Conservation (phyloP, 1,284 basidiomycete species). For the Anthracocystis walkeri region DNA sequence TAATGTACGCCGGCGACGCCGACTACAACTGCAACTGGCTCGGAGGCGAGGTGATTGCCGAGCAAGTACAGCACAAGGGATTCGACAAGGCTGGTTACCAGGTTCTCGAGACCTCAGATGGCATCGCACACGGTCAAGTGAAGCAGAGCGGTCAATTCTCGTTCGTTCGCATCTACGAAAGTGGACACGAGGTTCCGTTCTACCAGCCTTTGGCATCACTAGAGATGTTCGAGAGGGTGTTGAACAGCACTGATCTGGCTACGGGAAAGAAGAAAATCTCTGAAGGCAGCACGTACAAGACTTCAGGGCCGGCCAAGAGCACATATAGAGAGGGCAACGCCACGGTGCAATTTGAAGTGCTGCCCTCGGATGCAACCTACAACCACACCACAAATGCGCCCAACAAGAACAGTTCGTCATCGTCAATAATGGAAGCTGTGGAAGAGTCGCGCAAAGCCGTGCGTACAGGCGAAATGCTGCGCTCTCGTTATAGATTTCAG, state of each 20-base stretch:
- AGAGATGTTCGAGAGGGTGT: conserved; percentile 46
- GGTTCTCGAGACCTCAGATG: conserved; percentile 32
- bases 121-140: conserved; percentile 41
- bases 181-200: conserved; percentile 59
- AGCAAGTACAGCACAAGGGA: conserved; percentile 36
- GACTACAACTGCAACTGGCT: conserved; percentile 62
- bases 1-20: conserved; percentile 54
- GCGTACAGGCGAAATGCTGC: conserved; percentile 27
- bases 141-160: conserved; percentile 52
- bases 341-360: conserved; percentile 42
- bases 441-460: conserved; percentile 3
- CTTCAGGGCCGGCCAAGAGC: conserved; percentile 33
- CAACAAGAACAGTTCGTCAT: conserved; percentile 14
- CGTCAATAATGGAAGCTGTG: background rate
- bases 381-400: conserved; percentile 42
- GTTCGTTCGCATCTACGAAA: conserved; percentile 56
- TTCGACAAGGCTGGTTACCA: conserved; percentile 47
- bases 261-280: conserved; percentile 35
- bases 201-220: conserved; percentile 55
- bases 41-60: conserved; percentile 45
- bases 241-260: conserved; percentile 46
- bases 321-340: conserved; percentile 42
- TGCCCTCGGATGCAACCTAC: conserved; percentile 37
- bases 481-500: conserved; percentile 30
- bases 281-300: conserved; percentile 24